Base-by-base conservation (phyloP, 2,329 filamentous ascomycete species). In the Mycosphaerella arachidis region DNA sequence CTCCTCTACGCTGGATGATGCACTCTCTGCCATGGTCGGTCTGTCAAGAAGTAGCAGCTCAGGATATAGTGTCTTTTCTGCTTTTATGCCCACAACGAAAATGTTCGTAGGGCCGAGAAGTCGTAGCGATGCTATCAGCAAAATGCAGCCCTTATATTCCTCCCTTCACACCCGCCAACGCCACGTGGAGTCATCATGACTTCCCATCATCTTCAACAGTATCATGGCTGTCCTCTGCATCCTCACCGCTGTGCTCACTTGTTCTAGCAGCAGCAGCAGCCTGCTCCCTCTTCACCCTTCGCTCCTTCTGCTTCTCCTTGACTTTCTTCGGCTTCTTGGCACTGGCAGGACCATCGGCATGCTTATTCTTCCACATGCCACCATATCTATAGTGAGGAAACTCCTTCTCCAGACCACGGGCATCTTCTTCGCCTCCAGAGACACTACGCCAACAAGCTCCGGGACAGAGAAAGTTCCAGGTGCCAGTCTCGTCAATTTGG, bases 381-480 rank as follows among this genome's bases (percentile, higher is more conserved):
- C 74, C 73, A 63, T 76, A 74, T 24, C 66, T 63, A 55, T 75
- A 75, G 61, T 69, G 63, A 18, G 73, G 72, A 66, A 73, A 74
- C 6, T 73, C 72, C 0, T 68, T 68, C 35, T 69, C 58, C 18
- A 59, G 48, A 24, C 66, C 65, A 45, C 74, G 72, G 6, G 73
- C 77, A 63, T 79, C 77, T 40, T 76, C 73, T 1, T 75, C 69
- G 6, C 77, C 77, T n/a, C 77, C 77, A 1, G 74, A 76, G 1
- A 79, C 76, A 1, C 68, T 66, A 33, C 70, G 71, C 78, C 77
- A 79, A 68, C 77, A 79, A 16, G 67, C 62, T 4, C 76, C 75
- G 0, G 76, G 73, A 60, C 77, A 79, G 8, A 80, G 71, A 55
- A 79, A 76, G 62, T 78, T 72, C 77, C 77, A 79, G 59, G 66